Evolutionary conservation across 1,139 yeast species (phyloP).

Genomic region (Candida pseudoviswanathii): DNA sequence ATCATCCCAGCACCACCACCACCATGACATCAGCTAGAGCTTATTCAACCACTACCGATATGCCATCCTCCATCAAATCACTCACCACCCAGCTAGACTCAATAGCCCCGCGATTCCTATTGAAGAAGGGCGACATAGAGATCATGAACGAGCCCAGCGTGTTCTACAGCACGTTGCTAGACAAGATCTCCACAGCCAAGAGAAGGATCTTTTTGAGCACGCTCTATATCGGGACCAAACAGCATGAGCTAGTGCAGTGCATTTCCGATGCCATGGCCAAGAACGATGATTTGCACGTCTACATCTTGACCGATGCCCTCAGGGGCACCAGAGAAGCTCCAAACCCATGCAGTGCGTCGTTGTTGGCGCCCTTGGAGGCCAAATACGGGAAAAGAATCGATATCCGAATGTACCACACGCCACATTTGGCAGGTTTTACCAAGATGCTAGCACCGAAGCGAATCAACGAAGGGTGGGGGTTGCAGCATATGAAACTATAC

Average conservation of each 20-base stretch:
- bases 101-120: conserved; percentile 70
- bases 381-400: conserved; percentile 75
- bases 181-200: conserved; percentile 56
- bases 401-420: conserved; percentile 86
- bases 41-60: neutral
- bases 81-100: conserved; percentile 50
- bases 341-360: conserved; percentile 69
- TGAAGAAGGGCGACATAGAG: conserved; percentile 60
- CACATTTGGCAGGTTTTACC: conserved; percentile 71
- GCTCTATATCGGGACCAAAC: conserved; percentile 81
- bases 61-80: conserved; percentile 2
- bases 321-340: conserved; percentile 96
- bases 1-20: neutral
- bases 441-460: conserved; percentile 74
- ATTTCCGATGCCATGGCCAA: conserved; percentile 56
- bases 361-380: conserved; percentile 67
- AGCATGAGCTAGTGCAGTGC: conserved; percentile 70
- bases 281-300: conserved; percentile 66
- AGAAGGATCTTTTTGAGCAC: conserved; percentile 77
- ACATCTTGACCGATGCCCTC: conserved; percentile 80
- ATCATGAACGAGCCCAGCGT: conserved; percentile 66
- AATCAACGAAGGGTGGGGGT: conserved; percentile 87
- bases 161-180: conserved; percentile 66
- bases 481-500: conserved; percentile 96
- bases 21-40: neutral